Percentiles rank a stretch among this genome's conserved stretches.
phyloP scores from a whole-genome alignment of 2,329 filamentous ascomycete genomes.

The Phialophora chinensis region DNA sequence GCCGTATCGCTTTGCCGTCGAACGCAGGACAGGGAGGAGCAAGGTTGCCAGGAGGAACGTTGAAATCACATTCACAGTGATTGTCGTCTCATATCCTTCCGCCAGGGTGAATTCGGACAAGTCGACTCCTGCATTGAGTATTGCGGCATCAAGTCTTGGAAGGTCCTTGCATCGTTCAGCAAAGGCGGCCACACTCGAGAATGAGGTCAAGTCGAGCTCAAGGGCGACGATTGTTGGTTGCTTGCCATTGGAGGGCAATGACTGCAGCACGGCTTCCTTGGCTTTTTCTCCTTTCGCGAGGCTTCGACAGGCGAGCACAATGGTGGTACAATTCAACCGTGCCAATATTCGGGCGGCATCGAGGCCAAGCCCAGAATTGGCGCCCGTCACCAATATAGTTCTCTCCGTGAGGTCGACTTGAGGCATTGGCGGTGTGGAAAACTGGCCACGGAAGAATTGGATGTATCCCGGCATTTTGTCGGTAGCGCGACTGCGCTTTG shows the following conservation, averaged over 20 bases:
- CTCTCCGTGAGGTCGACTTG: conserved; percentile 42
- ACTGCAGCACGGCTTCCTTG: conserved; percentile 42
- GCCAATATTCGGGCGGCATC: conserved; percentile 53
- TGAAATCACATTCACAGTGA: conserved; percentile 42
- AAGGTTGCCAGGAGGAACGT: conserved; percentile 39
- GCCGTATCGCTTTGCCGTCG: conserved; percentile 44
- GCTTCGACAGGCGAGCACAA: conserved; percentile 54
- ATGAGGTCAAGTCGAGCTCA: conserved; percentile 48
- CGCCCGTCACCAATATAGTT: conserved; percentile 54
- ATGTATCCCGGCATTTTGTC: conserved; percentile 17
- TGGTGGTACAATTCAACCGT: conserved; percentile 48
- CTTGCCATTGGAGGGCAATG: conserved; percentile 3
- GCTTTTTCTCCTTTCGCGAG: conserved; percentile 48
- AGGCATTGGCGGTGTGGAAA: conserved; percentile 32
- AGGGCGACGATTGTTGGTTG: conserved; percentile 35
- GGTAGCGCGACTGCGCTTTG: background rate
- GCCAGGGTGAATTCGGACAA: conserved; percentile 42
- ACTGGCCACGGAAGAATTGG: conserved; percentile 32
- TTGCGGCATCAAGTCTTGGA: conserved; percentile 45
- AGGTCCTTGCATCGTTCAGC: conserved; percentile 43
- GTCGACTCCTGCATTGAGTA: conserved; percentile 54
- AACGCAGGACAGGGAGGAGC: conserved; percentile 48
- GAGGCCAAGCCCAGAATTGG: conserved; percentile 53
- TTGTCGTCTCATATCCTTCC: conserved; percentile 41
- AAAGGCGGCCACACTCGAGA: conserved; percentile 48